phyloP scores from a whole-genome alignment of 805 yeast genomes.

The Lachancea dasiensis region DNA sequence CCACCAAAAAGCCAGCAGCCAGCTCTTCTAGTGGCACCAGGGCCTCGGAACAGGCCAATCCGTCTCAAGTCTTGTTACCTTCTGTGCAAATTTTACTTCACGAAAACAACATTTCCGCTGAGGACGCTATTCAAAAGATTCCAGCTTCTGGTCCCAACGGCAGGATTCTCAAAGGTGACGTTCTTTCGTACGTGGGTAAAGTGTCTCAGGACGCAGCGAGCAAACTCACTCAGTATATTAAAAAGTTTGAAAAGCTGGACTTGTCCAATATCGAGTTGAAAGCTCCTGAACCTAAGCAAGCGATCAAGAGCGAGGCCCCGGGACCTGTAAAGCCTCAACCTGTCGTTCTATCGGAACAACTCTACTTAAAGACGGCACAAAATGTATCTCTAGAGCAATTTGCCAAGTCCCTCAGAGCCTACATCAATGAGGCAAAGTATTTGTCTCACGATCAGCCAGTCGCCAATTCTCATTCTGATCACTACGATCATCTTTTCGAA shows the following conservation, averaged over 20 bases:
- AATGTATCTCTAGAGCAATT: constrained; percentile 33
- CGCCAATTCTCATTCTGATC: constrained; percentile 35
- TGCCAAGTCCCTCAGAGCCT: constrained; percentile 40
- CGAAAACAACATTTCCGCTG: constrained; percentile 54
- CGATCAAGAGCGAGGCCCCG: constrained; percentile 14
- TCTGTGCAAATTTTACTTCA: constrained; percentile 66
- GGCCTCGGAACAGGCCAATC: constrained; percentile 45
- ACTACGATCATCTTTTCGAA: constrained; percentile 57
- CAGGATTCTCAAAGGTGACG: constrained; percentile 84
- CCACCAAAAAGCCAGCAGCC: constrained; percentile 1
- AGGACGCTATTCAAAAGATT: constrained; percentile 66
- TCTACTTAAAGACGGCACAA: constrained; percentile 28
- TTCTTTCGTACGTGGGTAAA: constrained; percentile 72
- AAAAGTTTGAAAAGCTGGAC: constrained; percentile 58
- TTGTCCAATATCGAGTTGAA: constrained; percentile 53
- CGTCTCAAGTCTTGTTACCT: constrained; percentile 65
- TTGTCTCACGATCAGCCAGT: constrained; percentile 26
- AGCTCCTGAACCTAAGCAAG: constrained; percentile 28
- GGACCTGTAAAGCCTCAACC: constrained; percentile 20
- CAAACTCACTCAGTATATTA: constrained; percentile 50
- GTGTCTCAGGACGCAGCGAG: constrained; percentile 52
- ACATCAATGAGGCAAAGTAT: constrained; percentile 41
- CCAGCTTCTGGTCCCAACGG: constrained; percentile 88
- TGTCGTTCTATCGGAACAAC: constrained; percentile 28
- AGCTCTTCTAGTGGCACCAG: not conserved